These are phyloP conservation scores for Giardia duodenalis DNA, from an alignment of 208 protist species.

Conservation along the genomic window DNA sequence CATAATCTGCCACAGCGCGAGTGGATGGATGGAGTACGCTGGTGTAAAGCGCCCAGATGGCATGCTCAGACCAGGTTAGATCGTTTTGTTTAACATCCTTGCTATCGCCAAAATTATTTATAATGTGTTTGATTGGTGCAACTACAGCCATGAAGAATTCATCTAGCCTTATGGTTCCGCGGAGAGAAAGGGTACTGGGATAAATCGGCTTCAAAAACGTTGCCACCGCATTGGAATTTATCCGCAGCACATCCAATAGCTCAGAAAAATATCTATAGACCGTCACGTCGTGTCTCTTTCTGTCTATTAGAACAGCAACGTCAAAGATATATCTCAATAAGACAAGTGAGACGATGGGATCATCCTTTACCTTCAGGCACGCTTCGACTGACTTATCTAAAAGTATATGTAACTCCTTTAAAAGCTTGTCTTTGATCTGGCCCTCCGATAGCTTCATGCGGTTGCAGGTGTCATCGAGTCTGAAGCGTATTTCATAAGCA, in stretches of 20 bases:
- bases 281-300: background rate
- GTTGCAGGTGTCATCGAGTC: background rate
- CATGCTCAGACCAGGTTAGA: background rate
- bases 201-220: background rate
- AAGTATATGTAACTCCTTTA: background rate
- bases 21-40: too few relatives aligned
- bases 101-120: background rate
- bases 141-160: background rate
- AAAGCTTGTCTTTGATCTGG: background rate
- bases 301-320: background rate
- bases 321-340: background rate
- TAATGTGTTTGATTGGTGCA: background rate
- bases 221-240: background rate
- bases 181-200: background rate
- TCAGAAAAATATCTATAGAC: background rate
- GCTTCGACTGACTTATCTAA: background rate
- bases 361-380: background rate
- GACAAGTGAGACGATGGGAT: background rate
- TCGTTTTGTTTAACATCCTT: background rate
- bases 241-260: background rate
- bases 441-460: background rate
- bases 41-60: background rate
- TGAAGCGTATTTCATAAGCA: background rate
- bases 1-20: background rate
- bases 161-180: background rate